Percentiles rank a stretch among this genome's conserved stretches.
These are phyloP conservation scores for Auriscalpium orientale DNA, from an alignment of 768 basidiomycete genomes.

Conservation along the genomic window DNA sequence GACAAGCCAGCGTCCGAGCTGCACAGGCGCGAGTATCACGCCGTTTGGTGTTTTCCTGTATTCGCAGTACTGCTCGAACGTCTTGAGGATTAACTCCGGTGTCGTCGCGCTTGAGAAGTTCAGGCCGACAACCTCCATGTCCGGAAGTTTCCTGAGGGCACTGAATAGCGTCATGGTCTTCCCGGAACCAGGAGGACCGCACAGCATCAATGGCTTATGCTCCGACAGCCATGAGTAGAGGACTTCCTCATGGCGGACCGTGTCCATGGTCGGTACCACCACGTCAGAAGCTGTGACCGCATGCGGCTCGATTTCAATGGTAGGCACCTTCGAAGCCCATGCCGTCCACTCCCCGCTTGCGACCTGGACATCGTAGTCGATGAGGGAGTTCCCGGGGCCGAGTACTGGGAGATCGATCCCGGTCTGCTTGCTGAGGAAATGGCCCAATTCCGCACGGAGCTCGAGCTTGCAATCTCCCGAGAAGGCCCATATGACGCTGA, in stretches of 20 bases:
- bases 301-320: conserved; percentile 95
- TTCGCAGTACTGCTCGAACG: conserved; percentile 99
- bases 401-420: conserved; percentile 85
- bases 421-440: conserved; percentile 76
- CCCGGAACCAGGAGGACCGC: conserved; percentile 98
- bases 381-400: conserved; percentile 68
- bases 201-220: conserved; percentile 96
- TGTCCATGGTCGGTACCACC: conserved; percentile 97
- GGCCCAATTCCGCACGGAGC: conserved; percentile 81
- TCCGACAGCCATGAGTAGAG: conserved; percentile 98
- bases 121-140: conserved; percentile 98
- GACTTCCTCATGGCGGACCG: conserved; percentile 96
- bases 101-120: conserved; percentile 99
- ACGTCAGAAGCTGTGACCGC: conserved; percentile 93
- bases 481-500: conserved; percentile 97
- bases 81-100: conserved; percentile 96
- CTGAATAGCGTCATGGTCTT: conserved; percentile 99
- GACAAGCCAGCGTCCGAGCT: conserved; percentile 96
- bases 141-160: conserved; percentile 91
- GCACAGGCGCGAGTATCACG: conserved; percentile 87
- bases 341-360: conserved; percentile 78
- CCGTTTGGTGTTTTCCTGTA: conserved; percentile 98
- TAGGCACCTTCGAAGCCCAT: conserved; percentile 90
- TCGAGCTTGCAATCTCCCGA: conserved; percentile 94
- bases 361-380: conserved; percentile 94